Conservation (phyloP, 345 rosid species). For the Orychophragmus violaceus region DNA sequence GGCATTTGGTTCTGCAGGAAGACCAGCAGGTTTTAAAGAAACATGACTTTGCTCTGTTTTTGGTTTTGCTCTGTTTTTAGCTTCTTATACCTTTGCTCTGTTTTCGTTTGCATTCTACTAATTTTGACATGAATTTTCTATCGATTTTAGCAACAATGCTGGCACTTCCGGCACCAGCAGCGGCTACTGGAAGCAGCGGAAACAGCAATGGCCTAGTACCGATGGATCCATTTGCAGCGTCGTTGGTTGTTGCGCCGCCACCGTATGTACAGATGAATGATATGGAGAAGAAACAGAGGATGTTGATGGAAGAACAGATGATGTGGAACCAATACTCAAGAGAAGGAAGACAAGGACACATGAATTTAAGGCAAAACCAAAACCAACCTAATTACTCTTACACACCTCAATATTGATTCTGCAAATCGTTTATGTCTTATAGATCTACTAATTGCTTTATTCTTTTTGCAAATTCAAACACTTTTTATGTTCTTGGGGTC, state of each 20-base stretch:
- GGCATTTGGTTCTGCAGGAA: constrained; percentile 49
- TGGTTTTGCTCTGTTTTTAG: too few relatives aligned
- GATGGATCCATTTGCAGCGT: constrained; percentile 63
- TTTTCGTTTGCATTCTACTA: not conserved
- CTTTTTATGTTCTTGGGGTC: not conserved
- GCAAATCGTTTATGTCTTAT: not conserved
- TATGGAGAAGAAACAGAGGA: constrained; percentile 65
- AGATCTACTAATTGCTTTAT: constrained; percentile 4
- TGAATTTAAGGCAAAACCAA: constrained; percentile 23
- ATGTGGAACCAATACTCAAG: constrained; percentile 60
- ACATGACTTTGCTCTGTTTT: not conserved
- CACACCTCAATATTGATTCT: constrained; percentile 18
- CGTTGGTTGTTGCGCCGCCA: constrained; percentile 55
- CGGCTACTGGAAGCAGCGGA: constrained; percentile 28
- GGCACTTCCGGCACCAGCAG: constrained; percentile 46
- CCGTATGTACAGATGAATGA: constrained; percentile 65
- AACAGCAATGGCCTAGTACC: constrained; percentile 13
- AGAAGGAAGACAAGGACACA: constrained; percentile 57
- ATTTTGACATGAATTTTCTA: not conserved
- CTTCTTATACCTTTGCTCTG: not conserved
- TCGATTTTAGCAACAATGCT: constrained; percentile 33
- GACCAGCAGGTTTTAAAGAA: constrained; percentile 35
- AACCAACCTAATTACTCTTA: constrained; percentile 20
- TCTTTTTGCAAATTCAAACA: not conserved
- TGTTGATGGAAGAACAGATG: constrained; percentile 59